Base-by-base conservation (phyloP, 805 yeast genomes). In the Starmerella lactis-condensi region DNA sequence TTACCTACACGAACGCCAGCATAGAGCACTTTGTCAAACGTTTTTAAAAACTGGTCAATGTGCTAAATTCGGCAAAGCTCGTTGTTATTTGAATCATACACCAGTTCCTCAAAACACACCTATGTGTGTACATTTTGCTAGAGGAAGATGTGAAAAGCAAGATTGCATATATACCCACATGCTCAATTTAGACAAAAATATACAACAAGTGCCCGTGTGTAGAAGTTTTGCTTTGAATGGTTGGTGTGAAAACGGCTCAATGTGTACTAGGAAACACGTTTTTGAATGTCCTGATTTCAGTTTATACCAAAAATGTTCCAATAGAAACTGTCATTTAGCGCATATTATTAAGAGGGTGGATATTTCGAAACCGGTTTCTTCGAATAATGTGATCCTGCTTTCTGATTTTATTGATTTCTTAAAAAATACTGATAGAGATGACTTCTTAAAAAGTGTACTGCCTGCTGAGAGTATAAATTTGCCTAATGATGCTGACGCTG, bases 201-300 rank as follows among this genome's bases (percentile, higher is more conserved):
- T 30, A 4, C 23, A 13, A 13, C 4, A 10, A 10, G 52, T 69
- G 3, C 53, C 58, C 46, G 57, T 68, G 1, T 77, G 92, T 45
- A 57, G 78, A 15, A 69, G 65, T 18, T 78, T 77, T 55, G 64
- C 83, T 4, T 43, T 71, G 21, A 66, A 67, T 12, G 82, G 83
- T 1, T 75, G 65, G 54, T 78, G 91, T 50, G 64, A 57, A 19
- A 50, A 65, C 16, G 92, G 89, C 0, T 45, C 52, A 17, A 39
- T 44, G 19, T 77, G 91, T 46, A 58, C 63, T 5, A 61, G 64
- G 28, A 50, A 62, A 22, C 92, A 77, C 46, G 51, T 54, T 11
- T 63, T 58, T 41, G 66, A 67, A 35, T 77, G 91, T 52, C 85
- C 91, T 0, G 85, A 76, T 44, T 65, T 62, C 41, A 72, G 67